phyloP scores from a whole-genome alignment of 768 basidiomycete genomes.

The Paxillus ammoniavirescens region DNA sequence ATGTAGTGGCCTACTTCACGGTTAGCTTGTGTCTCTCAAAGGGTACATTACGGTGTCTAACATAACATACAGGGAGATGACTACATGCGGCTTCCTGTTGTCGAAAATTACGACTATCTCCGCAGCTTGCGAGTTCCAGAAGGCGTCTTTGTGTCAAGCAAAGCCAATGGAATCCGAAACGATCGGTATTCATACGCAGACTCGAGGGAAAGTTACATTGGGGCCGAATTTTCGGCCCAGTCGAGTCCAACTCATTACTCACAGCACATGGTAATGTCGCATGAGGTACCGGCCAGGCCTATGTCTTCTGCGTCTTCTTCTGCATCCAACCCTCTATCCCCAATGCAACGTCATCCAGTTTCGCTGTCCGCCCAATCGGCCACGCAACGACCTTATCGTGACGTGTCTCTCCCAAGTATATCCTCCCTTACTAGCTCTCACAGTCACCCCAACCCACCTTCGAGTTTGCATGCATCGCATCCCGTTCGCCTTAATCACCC shows the following conservation, averaged over 20 bases:
- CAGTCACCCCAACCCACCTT: neutral
- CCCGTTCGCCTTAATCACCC: constrained; percentile 22
- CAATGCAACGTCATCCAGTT: constrained; percentile 6
- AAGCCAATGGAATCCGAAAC: constrained; percentile 38
- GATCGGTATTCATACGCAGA: constrained; percentile 21
- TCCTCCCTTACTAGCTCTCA: constrained; percentile 12
- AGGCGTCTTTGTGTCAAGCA: constrained; percentile 73
- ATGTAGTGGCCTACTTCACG: constrained; percentile 81
- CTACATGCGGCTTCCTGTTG: constrained; percentile 65
- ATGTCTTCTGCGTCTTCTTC: constrained; percentile 16
- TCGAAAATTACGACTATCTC: constrained; percentile 75
- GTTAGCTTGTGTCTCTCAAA: constrained; percentile 37
- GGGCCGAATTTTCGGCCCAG: constrained; percentile 9
- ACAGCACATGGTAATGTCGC: constrained; percentile 5
- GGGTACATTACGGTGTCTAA: neutral
- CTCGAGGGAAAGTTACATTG: constrained; percentile 15
- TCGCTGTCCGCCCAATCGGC: neutral
- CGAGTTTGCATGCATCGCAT: constrained; percentile 2
- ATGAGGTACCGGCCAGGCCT: constrained; percentile 11
- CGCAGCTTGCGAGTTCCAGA: constrained; percentile 64
- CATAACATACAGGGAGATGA: constrained; percentile 54
- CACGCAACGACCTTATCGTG: constrained; percentile 3
- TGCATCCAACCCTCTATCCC: constrained; percentile 12
- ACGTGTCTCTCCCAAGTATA: constrained; percentile 24
- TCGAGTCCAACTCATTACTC: constrained; percentile 7